phyloP scores from a whole-genome alignment of 148 eudicot species.

The Fallopia convolvulus region DNA sequence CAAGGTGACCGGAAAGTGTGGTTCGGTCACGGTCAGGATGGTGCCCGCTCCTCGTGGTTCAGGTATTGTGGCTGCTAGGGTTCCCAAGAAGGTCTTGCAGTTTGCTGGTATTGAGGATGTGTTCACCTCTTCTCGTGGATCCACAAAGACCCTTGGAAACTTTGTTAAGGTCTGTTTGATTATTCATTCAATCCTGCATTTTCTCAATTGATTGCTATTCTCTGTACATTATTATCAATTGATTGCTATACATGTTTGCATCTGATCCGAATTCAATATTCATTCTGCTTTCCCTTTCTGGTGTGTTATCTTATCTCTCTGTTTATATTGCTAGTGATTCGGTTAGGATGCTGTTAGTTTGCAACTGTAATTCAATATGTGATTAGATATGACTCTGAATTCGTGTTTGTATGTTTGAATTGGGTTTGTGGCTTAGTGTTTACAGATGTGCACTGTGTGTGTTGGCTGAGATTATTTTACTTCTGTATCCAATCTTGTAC shows the following conservation, averaged over 20 bases:
- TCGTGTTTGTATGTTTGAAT: too few relatives aligned
- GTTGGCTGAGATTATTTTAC: not conserved
- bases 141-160: conserved; percentile 82
- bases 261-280: too few relatives aligned
- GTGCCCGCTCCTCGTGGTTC: conserved; percentile 90
- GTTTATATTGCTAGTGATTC: not conserved
- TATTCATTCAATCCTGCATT: not conserved
- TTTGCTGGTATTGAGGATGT: conserved; percentile 92
- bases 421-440: not conserved
- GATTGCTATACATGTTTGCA: too few relatives aligned
- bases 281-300: too few relatives aligned
- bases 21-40: conserved; percentile 66
- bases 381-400: not conserved
- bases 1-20: conserved; percentile 88
- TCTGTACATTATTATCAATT: not conserved
- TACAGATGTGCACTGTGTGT: not conserved
- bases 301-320: too few relatives aligned
- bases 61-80: conserved; percentile 81
- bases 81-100: conserved; percentile 86
- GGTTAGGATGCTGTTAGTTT: not conserved
- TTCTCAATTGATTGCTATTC: not conserved
- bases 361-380: not conserved
- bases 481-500: too few relatives aligned
- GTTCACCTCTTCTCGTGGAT: conserved; percentile 77
- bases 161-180: conserved; percentile 57